Conservation (phyloP, 2,329 filamentous ascomycete genomes). For the Anthostomella pinea region DNA sequence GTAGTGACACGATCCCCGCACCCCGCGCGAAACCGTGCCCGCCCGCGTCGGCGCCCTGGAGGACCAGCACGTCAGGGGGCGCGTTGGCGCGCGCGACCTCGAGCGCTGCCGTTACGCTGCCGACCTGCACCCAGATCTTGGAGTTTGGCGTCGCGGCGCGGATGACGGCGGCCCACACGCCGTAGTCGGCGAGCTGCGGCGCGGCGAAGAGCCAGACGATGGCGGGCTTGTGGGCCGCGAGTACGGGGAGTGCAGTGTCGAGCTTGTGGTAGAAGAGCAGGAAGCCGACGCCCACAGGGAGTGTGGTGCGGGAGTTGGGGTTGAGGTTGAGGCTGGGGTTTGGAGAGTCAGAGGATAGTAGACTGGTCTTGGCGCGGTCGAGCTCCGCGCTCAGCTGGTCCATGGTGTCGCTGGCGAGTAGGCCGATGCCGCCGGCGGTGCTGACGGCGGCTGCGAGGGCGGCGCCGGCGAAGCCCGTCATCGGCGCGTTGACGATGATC, state of each 20-base stretch:
- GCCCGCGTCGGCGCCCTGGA: conserved; percentile 53
- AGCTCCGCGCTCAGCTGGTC: conserved; percentile 1
- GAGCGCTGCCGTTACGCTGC: conserved; percentile 45
- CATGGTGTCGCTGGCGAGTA: conserved; percentile 3
- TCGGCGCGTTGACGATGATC: too few relatives aligned
- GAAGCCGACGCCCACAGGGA: too few relatives aligned
- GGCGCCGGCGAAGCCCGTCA: conserved; percentile 5
- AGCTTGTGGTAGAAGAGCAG: too few relatives aligned
- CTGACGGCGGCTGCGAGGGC: conserved; percentile 5
- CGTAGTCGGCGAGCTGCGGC: conserved; percentile 1
- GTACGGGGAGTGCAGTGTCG: too few relatives aligned
- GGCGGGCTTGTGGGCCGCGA: conserved; percentile 26
- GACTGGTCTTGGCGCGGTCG: background rate
- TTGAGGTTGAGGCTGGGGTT: too few relatives aligned
- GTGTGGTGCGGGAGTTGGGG: too few relatives aligned
- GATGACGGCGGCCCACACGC: conserved; percentile 21
- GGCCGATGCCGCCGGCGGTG: conserved; percentile 6
- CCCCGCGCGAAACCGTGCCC: conserved; percentile 48
- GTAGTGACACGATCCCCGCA: conserved; percentile 45
- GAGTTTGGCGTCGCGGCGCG: conserved; percentile 39
- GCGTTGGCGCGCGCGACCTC: conserved; percentile 34
- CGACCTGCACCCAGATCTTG: conserved; percentile 53
- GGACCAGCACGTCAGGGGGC: conserved; percentile 49
- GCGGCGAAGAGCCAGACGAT: conserved; percentile 15
- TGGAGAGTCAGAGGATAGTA: too few relatives aligned